phyloP scores from a whole-genome alignment of 495 filamentous ascomycete genomes.

The Extremus antarcticus region DNA sequence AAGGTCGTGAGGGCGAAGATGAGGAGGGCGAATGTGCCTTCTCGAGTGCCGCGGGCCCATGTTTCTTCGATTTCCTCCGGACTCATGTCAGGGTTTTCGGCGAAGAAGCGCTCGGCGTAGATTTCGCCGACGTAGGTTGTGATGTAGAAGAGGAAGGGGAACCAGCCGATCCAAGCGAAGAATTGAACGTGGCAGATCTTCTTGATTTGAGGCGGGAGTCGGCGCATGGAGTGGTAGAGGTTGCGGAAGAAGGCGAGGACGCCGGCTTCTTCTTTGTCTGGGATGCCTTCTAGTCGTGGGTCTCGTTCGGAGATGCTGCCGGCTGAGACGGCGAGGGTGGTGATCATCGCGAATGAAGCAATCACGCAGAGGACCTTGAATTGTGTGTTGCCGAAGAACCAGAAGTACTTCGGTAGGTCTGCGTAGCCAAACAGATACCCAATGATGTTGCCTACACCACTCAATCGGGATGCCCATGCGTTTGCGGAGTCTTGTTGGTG shows the following conservation, averaged over 20 bases:
- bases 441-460: conserved; percentile 74
- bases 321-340: conserved; percentile 57
- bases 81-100: conserved; percentile 62
- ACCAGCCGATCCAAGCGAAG: conserved; percentile 89
- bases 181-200: conserved; percentile 81
- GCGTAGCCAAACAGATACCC: conserved; percentile 76
- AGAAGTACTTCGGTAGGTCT: conserved; percentile 56
- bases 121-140: conserved; percentile 86
- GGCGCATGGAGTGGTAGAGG: conserved; percentile 61
- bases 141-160: conserved; percentile 88
- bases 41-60: conserved; percentile 72
- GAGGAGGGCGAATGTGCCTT: conserved; percentile 76
- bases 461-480: conserved; percentile 71
- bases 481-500: conserved; percentile 88
- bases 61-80: conserved; percentile 59
- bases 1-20: conserved; percentile 77
- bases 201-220: conserved; percentile 65
- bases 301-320: conserved; percentile 63
- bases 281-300: conserved; percentile 56
- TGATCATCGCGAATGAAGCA: conserved; percentile 55
- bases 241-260: conserved; percentile 66
- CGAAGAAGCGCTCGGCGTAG: conserved; percentile 71
- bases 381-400: conserved; percentile 71
- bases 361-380: conserved; percentile 84
- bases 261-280: conserved; percentile 44